Evolutionary conservation across 2,329 filamentous ascomycete genomes (phyloP).

Genomic region (Aspergillus fijiensis): DNA sequence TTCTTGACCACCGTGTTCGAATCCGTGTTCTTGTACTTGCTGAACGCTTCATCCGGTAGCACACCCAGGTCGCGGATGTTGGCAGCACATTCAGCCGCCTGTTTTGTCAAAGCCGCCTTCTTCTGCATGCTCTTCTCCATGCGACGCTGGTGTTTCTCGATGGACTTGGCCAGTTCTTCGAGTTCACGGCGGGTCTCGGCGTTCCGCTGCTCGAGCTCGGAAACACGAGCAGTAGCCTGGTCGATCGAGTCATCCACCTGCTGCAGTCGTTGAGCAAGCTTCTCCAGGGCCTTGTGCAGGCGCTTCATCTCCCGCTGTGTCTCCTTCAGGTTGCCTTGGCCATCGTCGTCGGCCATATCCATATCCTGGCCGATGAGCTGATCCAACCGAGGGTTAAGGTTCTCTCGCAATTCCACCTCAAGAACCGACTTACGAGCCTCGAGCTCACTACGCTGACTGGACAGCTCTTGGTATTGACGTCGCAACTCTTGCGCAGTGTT

Average conservation of each 20-base stretch:
- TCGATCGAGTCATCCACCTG: constrained; percentile 76
- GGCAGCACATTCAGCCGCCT: constrained; percentile 76
- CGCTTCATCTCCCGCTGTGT: constrained; percentile 79
- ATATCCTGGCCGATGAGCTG: constrained; percentile 76
- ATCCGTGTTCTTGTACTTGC: constrained; percentile 82
- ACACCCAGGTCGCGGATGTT: constrained; percentile 93
- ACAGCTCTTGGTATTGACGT: constrained; percentile 73
- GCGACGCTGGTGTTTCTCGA: constrained; percentile 81
- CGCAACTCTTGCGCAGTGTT: constrained; percentile 70
- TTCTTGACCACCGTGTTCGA: constrained; percentile 70
- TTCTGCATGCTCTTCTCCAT: constrained; percentile 92
- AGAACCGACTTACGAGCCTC: constrained; percentile 79
- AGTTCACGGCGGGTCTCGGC: constrained; percentile 68
- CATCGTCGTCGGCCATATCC: constrained; percentile 61
- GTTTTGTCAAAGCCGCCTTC: constrained; percentile 74
- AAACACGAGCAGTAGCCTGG: constrained; percentile 53
- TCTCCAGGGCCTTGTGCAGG: constrained; percentile 65
- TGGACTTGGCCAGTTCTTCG: constrained; percentile 71
- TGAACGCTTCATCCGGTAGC: constrained; percentile 88
- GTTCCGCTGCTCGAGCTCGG: constrained; percentile 58
- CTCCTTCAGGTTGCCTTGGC: constrained; percentile 68
- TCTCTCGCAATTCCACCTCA: constrained; percentile 85
- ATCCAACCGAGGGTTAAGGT: constrained; percentile 81
- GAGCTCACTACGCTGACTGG: constrained; percentile 69
- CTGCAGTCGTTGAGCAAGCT: constrained; percentile 66